Conservation (phyloP, 75 land plant species). For the Larix kaempferi region DNA sequence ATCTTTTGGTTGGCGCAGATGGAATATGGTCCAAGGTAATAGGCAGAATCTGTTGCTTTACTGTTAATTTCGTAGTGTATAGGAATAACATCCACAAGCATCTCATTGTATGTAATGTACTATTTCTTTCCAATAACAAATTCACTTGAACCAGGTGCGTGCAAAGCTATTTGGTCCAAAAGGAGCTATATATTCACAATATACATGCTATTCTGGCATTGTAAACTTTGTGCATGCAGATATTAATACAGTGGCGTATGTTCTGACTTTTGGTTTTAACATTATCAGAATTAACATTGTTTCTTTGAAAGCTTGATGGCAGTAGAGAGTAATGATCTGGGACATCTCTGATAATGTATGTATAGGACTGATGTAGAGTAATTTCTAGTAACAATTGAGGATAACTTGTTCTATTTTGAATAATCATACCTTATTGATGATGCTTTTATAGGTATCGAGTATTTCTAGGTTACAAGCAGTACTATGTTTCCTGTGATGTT, state of each 20-base stretch:
- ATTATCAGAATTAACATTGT: background rate
- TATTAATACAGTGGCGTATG: constrained; percentile 48
- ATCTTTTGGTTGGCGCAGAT: constrained; percentile 53
- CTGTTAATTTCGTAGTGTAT: background rate
- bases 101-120: background rate
- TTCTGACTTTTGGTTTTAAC: background rate
- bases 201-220: constrained; percentile 59
- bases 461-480: constrained; percentile 47
- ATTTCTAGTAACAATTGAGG: background rate
- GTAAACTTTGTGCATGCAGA: constrained; percentile 53
- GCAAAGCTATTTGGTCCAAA: constrained; percentile 30
- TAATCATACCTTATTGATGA: background rate
- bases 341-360: background rate
- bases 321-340: background rate
- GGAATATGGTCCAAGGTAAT: constrained; percentile 52
- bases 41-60: background rate
- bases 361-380: background rate
- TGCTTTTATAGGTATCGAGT: constrained; percentile 36
- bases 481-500: constrained; percentile 55
- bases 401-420: background rate
- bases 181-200: constrained; percentile 40
- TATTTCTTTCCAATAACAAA: background rate
- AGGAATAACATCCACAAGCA: background rate
- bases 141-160: constrained; percentile 25
- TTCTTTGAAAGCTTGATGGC: background rate